Evolutionary conservation across 2,329 filamentous ascomycete genomes (phyloP), one percentile per base, ranked within the genome.

Genomic region (Pyricularia grisea): DNA sequence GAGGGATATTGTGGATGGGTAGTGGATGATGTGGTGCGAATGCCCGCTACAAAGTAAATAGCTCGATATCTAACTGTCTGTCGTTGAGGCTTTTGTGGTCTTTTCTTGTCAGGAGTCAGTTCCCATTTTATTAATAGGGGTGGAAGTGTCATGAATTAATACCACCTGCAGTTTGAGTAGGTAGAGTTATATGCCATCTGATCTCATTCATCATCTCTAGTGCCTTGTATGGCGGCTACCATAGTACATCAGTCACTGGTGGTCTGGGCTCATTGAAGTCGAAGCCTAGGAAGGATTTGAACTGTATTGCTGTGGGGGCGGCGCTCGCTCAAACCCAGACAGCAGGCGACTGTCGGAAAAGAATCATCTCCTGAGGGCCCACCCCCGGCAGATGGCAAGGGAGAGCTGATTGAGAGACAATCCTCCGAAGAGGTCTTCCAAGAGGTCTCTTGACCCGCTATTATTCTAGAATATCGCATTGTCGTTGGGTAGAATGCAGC

Each of bases 401-500:
- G 75, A 74, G 74, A 74, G 74, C 75, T 79, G 78, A 81, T 80
- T 79, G 79, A 78, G 78, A 76, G 76, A 79, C 78, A 82, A 82
- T 80, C 78, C 79, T 82, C 80, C 80, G 81, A 82, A 72, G 73
- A 74, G 74, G 74, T 73, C 72, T 70, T 72, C n/a, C 20, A 17
- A 74, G 70, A 74, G 80, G 74, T 77, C 79, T 79, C 73, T 58
- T 58, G 81, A 74, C 79, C 81, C 81, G 78, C 79, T 79, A 77
- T 78, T 79, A 20, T 79, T 80, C 77, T 79, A 80, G 77, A 81
- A 80, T 77, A 20, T 55, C n/a, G 42, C 42, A n/a, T 55, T 55
- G 77, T 79, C 80, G 81, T 83, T 82, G 80, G 81, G 76, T 75
- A 79, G 78, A 79, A 55, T 75, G 74, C 77, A 77, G 76, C 77